phyloP scores from a whole-genome alignment of 2,329 filamentous ascomycete species.

The Aureobasidium sp. region DNA sequence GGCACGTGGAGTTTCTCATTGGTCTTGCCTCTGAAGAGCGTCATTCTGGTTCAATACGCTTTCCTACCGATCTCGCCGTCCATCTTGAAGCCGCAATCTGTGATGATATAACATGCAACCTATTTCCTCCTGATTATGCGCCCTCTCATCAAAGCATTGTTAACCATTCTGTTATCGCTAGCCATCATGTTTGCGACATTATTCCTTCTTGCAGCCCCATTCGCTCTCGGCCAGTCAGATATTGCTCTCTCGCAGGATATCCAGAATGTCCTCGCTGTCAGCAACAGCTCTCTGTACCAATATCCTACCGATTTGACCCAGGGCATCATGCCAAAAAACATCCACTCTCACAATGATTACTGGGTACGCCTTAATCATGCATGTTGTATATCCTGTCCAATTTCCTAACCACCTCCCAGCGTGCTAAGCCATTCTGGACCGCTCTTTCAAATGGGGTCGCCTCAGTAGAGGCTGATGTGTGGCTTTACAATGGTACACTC shows the following conservation, averaged over 20 bases:
- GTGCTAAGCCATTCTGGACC: conserved; percentile 39
- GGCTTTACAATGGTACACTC: conserved; percentile 42
- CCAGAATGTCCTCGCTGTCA: conserved; percentile 48
- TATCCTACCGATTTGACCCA: conserved; percentile 56
- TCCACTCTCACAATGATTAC: conserved; percentile 56
- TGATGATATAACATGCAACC: neutral
- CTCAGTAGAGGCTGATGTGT: conserved; percentile 54
- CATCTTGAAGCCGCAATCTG: neutral
- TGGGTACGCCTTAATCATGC: conserved; percentile 25
- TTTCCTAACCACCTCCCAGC: too few relatives aligned
- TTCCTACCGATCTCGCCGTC: neutral
- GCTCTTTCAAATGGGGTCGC: conserved; percentile 51
- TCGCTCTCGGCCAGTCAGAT: conserved; percentile 23
- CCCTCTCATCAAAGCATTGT: neutral
- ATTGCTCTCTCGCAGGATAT: conserved; percentile 39
- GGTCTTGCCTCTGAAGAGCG: neutral
- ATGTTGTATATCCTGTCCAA: too few relatives aligned
- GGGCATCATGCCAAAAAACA: conserved; percentile 48
- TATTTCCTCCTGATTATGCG: neutral
- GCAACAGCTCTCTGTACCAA: conserved; percentile 43
- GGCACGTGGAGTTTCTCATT: conserved; percentile 11
- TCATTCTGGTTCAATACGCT: neutral
- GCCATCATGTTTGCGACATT: conserved; percentile 2
- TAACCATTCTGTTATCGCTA: neutral
- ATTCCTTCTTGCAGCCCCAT: conserved; percentile 1